Evolutionary conservation across 176 grass and related monocot species (phyloP).

Genomic region (Alloteropsis semialata): DNA sequence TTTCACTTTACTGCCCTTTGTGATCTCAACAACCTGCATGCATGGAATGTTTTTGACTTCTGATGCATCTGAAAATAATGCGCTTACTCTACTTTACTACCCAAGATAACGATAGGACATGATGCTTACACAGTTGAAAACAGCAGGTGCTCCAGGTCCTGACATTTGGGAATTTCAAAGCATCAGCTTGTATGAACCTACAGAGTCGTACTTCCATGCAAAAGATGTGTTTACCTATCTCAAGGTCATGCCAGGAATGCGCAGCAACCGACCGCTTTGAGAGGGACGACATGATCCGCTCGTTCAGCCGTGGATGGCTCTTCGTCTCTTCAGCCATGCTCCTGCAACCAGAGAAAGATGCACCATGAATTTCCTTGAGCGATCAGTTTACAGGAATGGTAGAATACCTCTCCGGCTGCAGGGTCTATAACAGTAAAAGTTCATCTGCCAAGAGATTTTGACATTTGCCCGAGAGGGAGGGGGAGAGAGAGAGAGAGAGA

Average conservation of each 20-base stretch:
- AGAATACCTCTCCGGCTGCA: neutral
- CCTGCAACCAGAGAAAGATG: neutral
- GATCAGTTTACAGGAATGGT: neutral
- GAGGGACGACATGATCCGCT: conserved; percentile 73
- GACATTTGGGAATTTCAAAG: neutral
- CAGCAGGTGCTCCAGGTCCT: conserved; percentile 70
- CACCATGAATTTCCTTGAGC: neutral
- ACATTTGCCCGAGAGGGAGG: no score
- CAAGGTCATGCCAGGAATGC: conserved; percentile 92
- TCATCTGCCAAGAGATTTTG: neutral
- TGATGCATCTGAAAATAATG: neutral
- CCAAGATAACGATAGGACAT: neutral
- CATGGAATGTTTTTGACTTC: neutral
- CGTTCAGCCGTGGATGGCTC: conserved; percentile 46
- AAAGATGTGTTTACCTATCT: conserved; percentile 55
- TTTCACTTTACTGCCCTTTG: conserved; percentile 48
- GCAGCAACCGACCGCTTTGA: conserved; percentile 73
- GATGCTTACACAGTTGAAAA: conserved; percentile 87
- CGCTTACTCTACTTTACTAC: neutral
- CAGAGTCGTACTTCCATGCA: neutral
- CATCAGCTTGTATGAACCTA: neutral
- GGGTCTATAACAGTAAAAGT: neutral
- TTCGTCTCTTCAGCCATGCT: conserved; percentile 31
- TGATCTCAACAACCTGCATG: conserved; percentile 52
- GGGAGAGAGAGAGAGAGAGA: no score